phyloP scores from a whole-genome alignment of 345 rosid genomes.

The Populus euphratica region DNA sequence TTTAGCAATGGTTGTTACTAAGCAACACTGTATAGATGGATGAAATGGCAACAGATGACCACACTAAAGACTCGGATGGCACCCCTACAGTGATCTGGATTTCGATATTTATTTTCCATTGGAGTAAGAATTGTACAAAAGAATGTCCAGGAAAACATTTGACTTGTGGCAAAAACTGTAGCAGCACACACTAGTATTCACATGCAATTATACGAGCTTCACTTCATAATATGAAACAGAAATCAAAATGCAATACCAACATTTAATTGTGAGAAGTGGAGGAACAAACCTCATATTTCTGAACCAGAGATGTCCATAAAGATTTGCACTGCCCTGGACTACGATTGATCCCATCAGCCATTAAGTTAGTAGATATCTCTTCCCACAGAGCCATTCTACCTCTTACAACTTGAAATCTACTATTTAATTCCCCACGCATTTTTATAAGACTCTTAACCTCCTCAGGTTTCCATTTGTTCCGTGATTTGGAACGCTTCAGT shows the following conservation, averaged over 20 bases:
- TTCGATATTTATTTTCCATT: not conserved
- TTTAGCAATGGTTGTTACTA: not conserved
- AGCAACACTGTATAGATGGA: not conserved
- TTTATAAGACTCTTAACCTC: constrained; percentile 73
- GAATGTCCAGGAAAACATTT: too few species aligned
- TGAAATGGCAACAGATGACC: not conserved
- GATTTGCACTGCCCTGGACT: constrained; percentile 92
- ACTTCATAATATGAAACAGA: not conserved
- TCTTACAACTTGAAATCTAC: constrained; percentile 68
- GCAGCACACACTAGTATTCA: not conserved
- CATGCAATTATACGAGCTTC: not conserved
- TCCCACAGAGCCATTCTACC: constrained; percentile 97
- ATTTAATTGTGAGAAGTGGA: not conserved
- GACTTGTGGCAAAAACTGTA: not conserved
- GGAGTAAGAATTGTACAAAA: not conserved
- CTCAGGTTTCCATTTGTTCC: constrained; percentile 86
- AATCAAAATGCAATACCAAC: not conserved
- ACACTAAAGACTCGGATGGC: not conserved
- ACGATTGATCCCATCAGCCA: constrained; percentile 55
- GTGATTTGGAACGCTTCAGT: constrained; percentile 46
- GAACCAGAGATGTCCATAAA: constrained; percentile 79
- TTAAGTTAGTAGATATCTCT: constrained; percentile 65
- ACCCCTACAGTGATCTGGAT: not conserved
- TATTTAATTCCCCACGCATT: constrained; percentile 62
- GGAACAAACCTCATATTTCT: constrained; percentile 71